These are phyloP conservation scores for Aspergillus tamarii DNA, from an alignment of 2,329 filamentous ascomycete genomes.

Conservation along the genomic window DNA sequence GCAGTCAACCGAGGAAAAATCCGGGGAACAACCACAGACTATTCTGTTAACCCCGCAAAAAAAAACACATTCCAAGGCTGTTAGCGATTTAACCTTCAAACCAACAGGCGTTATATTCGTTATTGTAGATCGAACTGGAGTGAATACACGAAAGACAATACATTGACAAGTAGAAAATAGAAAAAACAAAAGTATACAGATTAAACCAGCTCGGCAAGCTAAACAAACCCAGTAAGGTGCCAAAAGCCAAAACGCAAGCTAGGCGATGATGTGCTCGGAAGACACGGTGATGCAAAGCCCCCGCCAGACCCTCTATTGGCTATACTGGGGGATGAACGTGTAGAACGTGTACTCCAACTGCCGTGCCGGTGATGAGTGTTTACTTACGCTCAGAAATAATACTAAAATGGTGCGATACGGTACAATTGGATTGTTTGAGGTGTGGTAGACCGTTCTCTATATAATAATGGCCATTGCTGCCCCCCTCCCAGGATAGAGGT, in stretches of 20 bases:
- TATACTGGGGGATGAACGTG: not conserved
- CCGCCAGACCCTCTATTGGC: not conserved
- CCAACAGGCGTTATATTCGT: not conserved
- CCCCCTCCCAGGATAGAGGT: not conserved
- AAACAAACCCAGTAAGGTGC: not conserved
- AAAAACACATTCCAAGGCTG: not conserved
- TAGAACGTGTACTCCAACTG: not conserved
- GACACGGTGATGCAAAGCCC: not conserved
- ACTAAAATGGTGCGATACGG: not conserved
- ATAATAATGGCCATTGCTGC: not conserved
- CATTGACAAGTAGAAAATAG: not conserved
- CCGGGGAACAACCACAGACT: not conserved
- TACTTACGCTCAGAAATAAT: not conserved
- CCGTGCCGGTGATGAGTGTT: not conserved
- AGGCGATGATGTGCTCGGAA: slow-evolving; percentile 3
- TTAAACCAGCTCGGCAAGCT: not conserved
- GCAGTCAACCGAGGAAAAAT: not conserved
- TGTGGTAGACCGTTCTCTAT: not conserved
- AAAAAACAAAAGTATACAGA: not conserved
- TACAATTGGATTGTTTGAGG: not conserved
- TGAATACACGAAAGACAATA: not conserved
- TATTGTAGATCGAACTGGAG: not conserved
- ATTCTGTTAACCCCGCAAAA: not conserved
- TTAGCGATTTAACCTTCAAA: not conserved
- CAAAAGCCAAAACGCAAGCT: not conserved